Base-by-base conservation (phyloP, 2,329 filamentous ascomycete species). In the Neopestalotiopsis sp. region DNA sequence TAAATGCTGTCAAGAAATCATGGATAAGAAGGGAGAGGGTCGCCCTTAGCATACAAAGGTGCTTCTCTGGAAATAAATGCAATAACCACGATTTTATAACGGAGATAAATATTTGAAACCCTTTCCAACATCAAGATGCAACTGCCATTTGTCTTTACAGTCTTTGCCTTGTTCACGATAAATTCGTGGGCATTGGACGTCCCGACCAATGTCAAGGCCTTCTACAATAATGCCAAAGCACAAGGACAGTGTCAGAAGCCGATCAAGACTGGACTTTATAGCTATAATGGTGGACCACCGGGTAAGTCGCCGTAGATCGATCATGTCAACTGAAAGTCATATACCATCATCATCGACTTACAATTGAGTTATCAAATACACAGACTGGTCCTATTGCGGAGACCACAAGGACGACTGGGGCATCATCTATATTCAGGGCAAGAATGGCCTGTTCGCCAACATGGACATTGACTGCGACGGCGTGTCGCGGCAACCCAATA, bases 381-480 rank as follows among this genome's bases (percentile, higher is more conserved):
- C 62, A 77, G 74, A 71, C 10, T 78, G 72, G 66, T 75, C 76
- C 10, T 86, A 85, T 75, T 85, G 84, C 72, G 82, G 81, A 30
- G 83, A 85, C 72, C 79, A 81, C 68, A 71, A 80, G 3, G 14
- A 68, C 12, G 70, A 76, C 24, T 67, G 71, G 20, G 77, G 78
- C 45, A 75, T 82, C 24, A 78, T 88, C 68, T 87, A 83, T 75
- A 74, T 87, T 58, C 80, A 82, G 60, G 83, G 83, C 7, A 75
- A 74, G 0, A 73, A 76, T 10, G 78, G 79, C 3, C 75, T 81
- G 30, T 79, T 88, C 61, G 83, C 81, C 7, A 84, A 89, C 74
- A 87, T 89, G 83, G 87, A 89, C 69, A 80, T 89, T 58, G 88
- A 90, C 78, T 90, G 88, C 71, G 78, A 78, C 17, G 64, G 49